Evolutionary conservation across 179 eudicot genomes (phyloP).

Genomic region (Gypsophila paniculata): DNA sequence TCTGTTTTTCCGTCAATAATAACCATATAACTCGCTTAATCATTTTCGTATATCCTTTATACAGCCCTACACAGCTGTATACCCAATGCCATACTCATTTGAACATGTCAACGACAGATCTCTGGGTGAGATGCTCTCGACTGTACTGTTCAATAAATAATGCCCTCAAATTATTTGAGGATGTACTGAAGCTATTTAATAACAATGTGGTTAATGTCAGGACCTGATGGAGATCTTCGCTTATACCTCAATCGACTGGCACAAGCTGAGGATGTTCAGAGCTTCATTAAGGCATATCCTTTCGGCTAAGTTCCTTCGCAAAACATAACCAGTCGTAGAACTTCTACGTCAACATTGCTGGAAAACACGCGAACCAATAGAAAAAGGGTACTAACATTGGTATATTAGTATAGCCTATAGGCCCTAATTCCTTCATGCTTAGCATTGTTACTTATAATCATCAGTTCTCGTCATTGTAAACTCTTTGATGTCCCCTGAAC

Average conservation of each 20-base stretch:
- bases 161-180: background rate
- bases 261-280: slow-evolving; percentile 52
- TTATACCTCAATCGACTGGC: slow-evolving; percentile 56
- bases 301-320: slow-evolving; percentile 67
- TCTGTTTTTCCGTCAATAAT: background rate
- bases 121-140: slow-evolving; percentile 42
- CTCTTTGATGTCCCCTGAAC: background rate
- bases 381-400: background rate
- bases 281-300: slow-evolving; percentile 55
- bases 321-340: slow-evolving; percentile 28
- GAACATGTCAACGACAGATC: slow-evolving; percentile 37
- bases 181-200: background rate
- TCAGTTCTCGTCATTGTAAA: background rate
- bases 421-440: background rate
- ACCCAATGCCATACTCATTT: slow-evolving; percentile 43
- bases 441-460: background rate
- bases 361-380: background rate
- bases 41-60: slow-evolving; percentile 5
- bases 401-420: background rate
- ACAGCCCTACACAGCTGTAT: slow-evolving; percentile 63
- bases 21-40: background rate
- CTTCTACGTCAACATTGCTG: slow-evolving; percentile 36
- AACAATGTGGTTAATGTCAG: slow-evolving; percentile 29
- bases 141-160: background rate
- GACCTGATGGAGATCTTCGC: slow-evolving; percentile 57